Conservation (phyloP, 1,139 yeast species). For the Blastobotrys serpentis region DNA sequence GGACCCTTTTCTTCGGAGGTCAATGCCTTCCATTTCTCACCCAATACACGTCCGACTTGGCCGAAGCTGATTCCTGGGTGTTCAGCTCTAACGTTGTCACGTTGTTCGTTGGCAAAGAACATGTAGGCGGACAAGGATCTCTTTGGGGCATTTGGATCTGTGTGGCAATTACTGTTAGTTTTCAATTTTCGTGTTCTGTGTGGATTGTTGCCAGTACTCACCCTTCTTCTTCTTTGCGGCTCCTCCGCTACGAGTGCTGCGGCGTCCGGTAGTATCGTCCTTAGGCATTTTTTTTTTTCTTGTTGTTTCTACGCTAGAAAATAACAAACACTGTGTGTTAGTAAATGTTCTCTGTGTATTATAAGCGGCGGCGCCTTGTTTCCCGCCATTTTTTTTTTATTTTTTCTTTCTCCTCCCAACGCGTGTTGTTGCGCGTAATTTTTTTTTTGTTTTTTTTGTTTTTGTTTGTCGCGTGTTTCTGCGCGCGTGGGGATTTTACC, state of each 20-base stretch:
- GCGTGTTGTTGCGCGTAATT: neutral
- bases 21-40: slow-evolving; percentile 95
- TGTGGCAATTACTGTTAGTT: slow-evolving; percentile 59
- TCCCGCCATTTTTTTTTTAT: neutral
- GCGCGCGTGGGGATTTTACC: slow-evolving; percentile 8
- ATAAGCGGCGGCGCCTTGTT: no score
- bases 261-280: slow-evolving; percentile 10
- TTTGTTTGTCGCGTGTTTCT: neutral
- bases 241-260: slow-evolving; percentile 13
- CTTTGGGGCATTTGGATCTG: slow-evolving; percentile 98
- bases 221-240: slow-evolving; percentile 33
- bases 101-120: slow-evolving; percentile 97
- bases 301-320: neutral
- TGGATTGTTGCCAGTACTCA: slow-evolving; percentile 17
- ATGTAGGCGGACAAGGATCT: slow-evolving; percentile 96
- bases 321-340: no score
- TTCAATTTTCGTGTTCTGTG: neutral
- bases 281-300: slow-evolving; percentile 13
- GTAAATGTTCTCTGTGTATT: no score
- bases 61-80: slow-evolving; percentile 94
- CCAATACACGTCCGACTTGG: slow-evolving; percentile 53
- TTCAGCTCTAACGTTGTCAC: slow-evolving; percentile 91
- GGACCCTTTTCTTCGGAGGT: slow-evolving; percentile 78
- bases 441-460: slow-evolving; percentile 3
- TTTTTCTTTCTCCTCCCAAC: slow-evolving; percentile 7